Conservation (phyloP, 179 eudicot genomes). For the Patellifolia procumbens region DNA sequence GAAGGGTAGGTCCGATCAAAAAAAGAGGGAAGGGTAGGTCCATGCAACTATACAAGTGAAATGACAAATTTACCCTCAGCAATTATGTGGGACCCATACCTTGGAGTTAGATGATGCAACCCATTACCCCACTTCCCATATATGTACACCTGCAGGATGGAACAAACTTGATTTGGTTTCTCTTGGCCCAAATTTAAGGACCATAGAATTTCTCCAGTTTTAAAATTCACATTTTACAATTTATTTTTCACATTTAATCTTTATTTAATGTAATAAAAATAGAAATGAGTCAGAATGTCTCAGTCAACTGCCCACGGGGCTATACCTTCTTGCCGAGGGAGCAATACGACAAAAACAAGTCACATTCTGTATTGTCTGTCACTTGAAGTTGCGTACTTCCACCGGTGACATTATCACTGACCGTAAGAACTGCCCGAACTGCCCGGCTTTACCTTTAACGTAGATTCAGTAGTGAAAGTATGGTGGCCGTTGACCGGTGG, state of each 20-base stretch:
- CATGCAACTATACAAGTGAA: neutral
- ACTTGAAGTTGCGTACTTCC: conserved; percentile 5
- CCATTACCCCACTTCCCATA: conserved; percentile 15
- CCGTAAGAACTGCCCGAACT: conserved; percentile 36
- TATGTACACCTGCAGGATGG: conserved; percentile 31
- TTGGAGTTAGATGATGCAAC: conserved; percentile 16
- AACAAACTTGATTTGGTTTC: conserved; percentile 27
- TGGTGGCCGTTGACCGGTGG: too few relatives aligned
- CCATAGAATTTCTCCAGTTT: neutral
- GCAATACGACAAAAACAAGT: conserved; percentile 14
- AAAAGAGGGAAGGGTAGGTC: neutral
- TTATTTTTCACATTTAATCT: too few relatives aligned
- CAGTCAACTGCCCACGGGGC: conserved; percentile 37
- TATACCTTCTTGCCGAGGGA: neutral
- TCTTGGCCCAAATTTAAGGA: conserved; percentile 17
- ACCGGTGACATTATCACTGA: conserved; percentile 32
- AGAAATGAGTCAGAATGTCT: conserved; percentile 7
- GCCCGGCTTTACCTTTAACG: conserved; percentile 37
- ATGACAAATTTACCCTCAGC: conserved; percentile 11
- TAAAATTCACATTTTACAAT: too few relatives aligned
- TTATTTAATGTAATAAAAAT: neutral
- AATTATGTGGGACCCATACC: neutral
- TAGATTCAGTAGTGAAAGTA: neutral
- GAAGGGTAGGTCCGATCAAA: too few relatives aligned
- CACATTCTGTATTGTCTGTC: conserved; percentile 28